Conservation (phyloP, 306 rosid genomes). For the Quercus berberidifolia region DNA sequence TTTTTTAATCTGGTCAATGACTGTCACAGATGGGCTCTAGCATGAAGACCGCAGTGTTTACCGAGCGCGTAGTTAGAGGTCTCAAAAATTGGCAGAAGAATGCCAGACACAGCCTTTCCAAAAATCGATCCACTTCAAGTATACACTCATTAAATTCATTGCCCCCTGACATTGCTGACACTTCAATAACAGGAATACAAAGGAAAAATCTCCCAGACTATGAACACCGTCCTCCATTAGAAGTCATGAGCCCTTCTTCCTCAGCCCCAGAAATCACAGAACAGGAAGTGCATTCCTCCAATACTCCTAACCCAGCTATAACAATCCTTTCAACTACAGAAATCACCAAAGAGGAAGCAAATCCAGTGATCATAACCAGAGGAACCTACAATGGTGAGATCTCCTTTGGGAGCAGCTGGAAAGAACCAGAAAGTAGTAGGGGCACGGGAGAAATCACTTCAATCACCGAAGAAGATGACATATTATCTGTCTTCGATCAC, state of each 20-base stretch:
- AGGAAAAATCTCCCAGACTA: constrained; percentile 1
- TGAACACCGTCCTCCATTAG: background rate
- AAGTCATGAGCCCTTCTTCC: background rate
- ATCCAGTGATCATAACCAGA: constrained; percentile 18
- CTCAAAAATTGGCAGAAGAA: constrained; percentile 51
- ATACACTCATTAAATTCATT: background rate
- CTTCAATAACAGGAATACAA: background rate
- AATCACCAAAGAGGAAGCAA: constrained; percentile 20
- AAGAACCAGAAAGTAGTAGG: constrained; percentile 25
- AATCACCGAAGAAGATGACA: constrained; percentile 41
- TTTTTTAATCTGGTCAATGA: background rate
- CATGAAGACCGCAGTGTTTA: constrained; percentile 54
- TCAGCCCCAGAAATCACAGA: constrained; percentile 5
- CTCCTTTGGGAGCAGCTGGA: constrained; percentile 55
- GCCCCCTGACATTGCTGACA: background rate
- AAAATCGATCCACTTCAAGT: constrained; percentile 14
- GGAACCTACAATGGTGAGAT: constrained; percentile 53
- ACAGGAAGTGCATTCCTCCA: constrained; percentile 1
- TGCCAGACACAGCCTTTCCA: constrained; percentile 32
- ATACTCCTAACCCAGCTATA: background rate
- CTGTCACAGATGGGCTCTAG: constrained; percentile 56
- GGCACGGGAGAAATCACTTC: constrained; percentile 37
- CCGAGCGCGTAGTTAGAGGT: constrained; percentile 39
- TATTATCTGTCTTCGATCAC: constrained; percentile 13
- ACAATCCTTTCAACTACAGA: background rate